A percentile compares a stretch with the other conserved stretches of the same genome.
phyloP scores from a whole-genome alignment of 805 yeast genomes.

The Deakozyma indianensis region DNA sequence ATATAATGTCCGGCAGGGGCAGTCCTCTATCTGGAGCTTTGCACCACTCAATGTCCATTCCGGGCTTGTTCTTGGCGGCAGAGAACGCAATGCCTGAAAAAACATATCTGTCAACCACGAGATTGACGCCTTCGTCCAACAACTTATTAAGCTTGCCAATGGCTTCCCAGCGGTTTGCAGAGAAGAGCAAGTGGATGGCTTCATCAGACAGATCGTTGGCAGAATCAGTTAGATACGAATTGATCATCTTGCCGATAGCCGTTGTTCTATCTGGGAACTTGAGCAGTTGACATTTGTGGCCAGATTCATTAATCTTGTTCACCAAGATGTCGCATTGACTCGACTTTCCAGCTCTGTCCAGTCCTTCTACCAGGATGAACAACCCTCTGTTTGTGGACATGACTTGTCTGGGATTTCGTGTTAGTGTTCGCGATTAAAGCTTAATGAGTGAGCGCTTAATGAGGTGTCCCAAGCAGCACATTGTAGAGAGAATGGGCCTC shows the following conservation, averaged over 20 bases:
- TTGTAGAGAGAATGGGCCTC: no score
- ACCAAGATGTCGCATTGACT: conserved; percentile 49
- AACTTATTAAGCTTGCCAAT: conserved; percentile 30
- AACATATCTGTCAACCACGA: conserved; percentile 75
- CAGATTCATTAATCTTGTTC: conserved; percentile 14
- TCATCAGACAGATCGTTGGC: conserved; percentile 49
- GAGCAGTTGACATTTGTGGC: conserved; percentile 32
- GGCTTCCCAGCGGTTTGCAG: conserved; percentile 92
- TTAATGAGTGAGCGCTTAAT: no score
- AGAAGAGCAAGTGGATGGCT: conserved; percentile 73
- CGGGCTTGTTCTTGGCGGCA: conserved; percentile 47
- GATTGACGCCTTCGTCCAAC: conserved; percentile 37
- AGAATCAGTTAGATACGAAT: conserved; percentile 42
- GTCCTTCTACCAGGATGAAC: conserved; percentile 76
- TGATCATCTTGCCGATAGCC: conserved; percentile 62
- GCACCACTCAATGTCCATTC: conserved; percentile 64
- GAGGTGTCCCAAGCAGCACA: no score
- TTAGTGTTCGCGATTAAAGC: no score
- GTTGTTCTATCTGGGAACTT: conserved; percentile 89
- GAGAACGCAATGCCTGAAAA: conserved; percentile 92
- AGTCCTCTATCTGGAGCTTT: conserved; percentile 67
- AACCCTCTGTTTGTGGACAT: conserved; percentile 48
- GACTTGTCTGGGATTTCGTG: no score
- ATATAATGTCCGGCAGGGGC: conserved; percentile 70
- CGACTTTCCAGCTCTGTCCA: conserved; percentile 89